Base-by-base conservation (phyloP, 371 early-diverging fungal species). In the Apophysomyces sp. region DNA sequence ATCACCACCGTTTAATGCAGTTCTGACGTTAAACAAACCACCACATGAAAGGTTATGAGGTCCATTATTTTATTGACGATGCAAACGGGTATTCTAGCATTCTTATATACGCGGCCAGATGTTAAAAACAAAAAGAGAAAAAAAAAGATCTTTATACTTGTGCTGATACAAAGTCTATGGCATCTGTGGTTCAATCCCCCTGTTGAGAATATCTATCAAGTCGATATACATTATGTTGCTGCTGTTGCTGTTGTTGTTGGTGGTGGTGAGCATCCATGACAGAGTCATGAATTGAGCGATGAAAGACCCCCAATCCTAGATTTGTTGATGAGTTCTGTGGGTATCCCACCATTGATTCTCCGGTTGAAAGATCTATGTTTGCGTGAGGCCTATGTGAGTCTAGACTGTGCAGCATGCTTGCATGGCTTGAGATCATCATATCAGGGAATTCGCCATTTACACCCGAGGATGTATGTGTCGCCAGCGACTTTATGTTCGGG, bases 241-340 rank as follows among this genome's bases (percentile, higher is more conserved):
- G 34, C 34, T 3, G 34, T 34, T 34, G 34, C 34, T 34, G 34
- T 1, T 34, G 34, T 1, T 34, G 34, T 3, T 21, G 58, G 53
- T 27, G 64, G 34, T 44, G 63, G 28, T 55, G 40, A 30, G 24
- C 40, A 36, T 63, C 56, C 29, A 31, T 18, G 36, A n/a, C 18
- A 11, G 28, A 26, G 11, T 28, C 44, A 28, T 13, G 61, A 52
- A 3, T 69, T 49, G 3, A 65, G 67, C 40, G 63, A 44, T 32
- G 82, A 58, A 1, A 44, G 4, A 21, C n/a, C 4, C 21, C 27
- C 24, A 44, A 9, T 21, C 9, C 21, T 4, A 44, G 3, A 21
- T 8, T 44, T 21, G 21, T 21, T 21, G 49, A 6, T 44, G 27
- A 6, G 9, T 3, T n/a, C 9, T 44, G 49, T 21, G 49, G 11